Evolutionary conservation across 768 basidiomycete genomes (phyloP).

Genomic region (Auriscalpium orientale): DNA sequence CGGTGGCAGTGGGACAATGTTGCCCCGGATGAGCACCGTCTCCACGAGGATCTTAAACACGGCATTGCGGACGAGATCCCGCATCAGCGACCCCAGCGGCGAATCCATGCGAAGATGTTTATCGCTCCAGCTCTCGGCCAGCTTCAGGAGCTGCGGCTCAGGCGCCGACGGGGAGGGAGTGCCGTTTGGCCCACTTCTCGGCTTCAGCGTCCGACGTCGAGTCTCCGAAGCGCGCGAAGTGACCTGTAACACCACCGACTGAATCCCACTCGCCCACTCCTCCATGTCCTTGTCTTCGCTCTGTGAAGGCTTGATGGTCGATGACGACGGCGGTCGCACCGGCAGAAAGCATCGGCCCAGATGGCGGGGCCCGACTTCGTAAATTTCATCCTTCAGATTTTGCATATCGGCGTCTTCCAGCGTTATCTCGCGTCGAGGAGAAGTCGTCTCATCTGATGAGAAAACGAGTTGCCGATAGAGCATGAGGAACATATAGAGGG

Average conservation of each 20-base stretch:
- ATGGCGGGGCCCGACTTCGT: slow-evolving; percentile 55
- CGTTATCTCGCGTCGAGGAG: slow-evolving; percentile 27
- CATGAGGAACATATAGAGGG: slow-evolving; percentile 73
- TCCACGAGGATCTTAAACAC: slow-evolving; percentile 56
- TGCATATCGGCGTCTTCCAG: slow-evolving; percentile 47
- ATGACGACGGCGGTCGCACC: background rate
- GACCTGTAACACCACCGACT: slow-evolving; percentile 57
- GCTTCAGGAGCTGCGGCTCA: slow-evolving; percentile 40
- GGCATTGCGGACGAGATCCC: slow-evolving; percentile 53
- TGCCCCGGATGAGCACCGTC: slow-evolving; percentile 38
- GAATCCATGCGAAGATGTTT: slow-evolving; percentile 57
- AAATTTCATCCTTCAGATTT: slow-evolving; percentile 66
- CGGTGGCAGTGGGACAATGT: slow-evolving; percentile 5
- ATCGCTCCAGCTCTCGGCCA: slow-evolving; percentile 69
- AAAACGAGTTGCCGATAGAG: slow-evolving; percentile 70
- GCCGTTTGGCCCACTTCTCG: background rate
- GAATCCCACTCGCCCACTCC: slow-evolving; percentile 33
- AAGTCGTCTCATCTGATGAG: slow-evolving; percentile 24
- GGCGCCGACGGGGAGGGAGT: slow-evolving; percentile 3
- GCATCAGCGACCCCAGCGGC: slow-evolving; percentile 50
- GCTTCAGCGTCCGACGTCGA: slow-evolving; percentile 9
- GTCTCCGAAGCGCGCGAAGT: slow-evolving; percentile 58
- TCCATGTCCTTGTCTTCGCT: slow-evolving; percentile 34
- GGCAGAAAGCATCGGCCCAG: slow-evolving; percentile 52
- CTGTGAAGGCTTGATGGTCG: slow-evolving; percentile 9